These are phyloP conservation scores for Ascochyta pisi DNA, from an alignment of 2,329 filamentous ascomycete genomes.

Conservation along the genomic window DNA sequence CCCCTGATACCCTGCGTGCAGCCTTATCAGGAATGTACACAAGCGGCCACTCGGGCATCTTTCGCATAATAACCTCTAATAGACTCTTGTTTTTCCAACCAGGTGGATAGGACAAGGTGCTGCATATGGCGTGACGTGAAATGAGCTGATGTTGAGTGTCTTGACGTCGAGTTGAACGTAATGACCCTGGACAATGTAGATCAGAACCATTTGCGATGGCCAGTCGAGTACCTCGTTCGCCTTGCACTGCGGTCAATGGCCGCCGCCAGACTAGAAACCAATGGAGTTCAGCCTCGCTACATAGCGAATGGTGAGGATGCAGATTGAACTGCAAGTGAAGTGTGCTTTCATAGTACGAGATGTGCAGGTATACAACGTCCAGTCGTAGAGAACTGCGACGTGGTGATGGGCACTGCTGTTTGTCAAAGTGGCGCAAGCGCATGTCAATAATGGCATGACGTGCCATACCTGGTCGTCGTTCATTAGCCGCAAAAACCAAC, in stretches of 20 bases:
- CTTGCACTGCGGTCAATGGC: neutral
- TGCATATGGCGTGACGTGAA: conserved; percentile 1
- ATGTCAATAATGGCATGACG: conserved; percentile 12
- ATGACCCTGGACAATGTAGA: neutral
- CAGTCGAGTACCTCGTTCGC: neutral
- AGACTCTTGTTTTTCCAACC: conserved; percentile 33
- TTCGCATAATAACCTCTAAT: conserved; percentile 51
- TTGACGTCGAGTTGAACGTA: neutral
- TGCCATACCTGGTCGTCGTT: conserved; percentile 3
- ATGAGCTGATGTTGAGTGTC: neutral
- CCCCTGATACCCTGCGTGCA: conserved; percentile 52
- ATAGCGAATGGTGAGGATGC: neutral
- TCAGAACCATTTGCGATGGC: neutral
- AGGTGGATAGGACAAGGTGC: neutral
- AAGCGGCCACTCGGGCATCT: conserved; percentile 51
- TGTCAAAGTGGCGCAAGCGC: neutral
- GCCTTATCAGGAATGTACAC: conserved; percentile 49
- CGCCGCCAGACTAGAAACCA: too few relatives aligned
- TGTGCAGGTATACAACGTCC: neutral
- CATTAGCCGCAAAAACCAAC: conserved; percentile 15
- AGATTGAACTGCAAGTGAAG: neutral
- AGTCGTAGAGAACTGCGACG: neutral
- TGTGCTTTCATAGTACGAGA: neutral
- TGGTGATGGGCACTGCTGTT: neutral
- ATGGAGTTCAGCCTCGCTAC: too few relatives aligned